Evolutionary conservation across 352 stramenopile species (phyloP).

Genomic region (Globisporangium iwayamae): DNA sequence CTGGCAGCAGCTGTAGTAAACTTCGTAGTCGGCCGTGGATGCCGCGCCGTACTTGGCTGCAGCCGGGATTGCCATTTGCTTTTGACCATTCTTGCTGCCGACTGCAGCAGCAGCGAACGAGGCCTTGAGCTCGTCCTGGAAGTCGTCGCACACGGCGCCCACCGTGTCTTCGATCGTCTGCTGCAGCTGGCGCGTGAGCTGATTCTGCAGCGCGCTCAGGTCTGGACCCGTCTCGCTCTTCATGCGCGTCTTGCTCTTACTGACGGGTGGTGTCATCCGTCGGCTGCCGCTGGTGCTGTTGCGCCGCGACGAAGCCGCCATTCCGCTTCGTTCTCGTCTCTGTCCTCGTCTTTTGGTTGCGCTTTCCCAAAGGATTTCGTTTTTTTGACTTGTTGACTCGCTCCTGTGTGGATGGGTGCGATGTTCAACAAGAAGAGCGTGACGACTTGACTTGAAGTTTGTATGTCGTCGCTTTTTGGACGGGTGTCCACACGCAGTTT

Average conservation of each 20-base stretch:
- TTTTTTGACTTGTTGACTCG: not conserved
- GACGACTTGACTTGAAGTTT: not conserved
- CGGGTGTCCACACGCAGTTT: not conserved
- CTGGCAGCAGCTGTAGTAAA: constrained; percentile 54
- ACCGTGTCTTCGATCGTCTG: constrained; percentile 49
- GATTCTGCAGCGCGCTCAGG: constrained; percentile 23
- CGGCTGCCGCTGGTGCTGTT: not conserved
- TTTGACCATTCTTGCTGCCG: not conserved
- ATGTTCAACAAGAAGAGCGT: not conserved
- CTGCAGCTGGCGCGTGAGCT: constrained; percentile 41
- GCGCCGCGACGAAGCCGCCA: constrained; percentile 5
- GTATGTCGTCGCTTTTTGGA: not conserved
- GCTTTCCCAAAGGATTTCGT: not conserved
- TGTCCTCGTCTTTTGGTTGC: not conserved
- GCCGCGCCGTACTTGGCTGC: constrained; percentile 15
- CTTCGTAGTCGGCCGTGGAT: constrained; percentile 40
- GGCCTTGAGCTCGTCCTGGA: constrained; percentile 20
- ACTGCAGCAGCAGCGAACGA: not conserved
- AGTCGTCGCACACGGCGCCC: constrained; percentile 43
- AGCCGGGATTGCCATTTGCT: constrained; percentile 17
- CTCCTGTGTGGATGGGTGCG: not conserved
- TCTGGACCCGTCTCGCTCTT: constrained; percentile 14
- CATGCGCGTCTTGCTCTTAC: constrained; percentile 3
- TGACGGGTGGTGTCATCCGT: not conserved
- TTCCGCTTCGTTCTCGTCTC: not conserved